These are phyloP conservation scores for Spinellus fusiger DNA, from an alignment of 192 early-diverging fungal genomes.

Conservation along the genomic window DNA sequence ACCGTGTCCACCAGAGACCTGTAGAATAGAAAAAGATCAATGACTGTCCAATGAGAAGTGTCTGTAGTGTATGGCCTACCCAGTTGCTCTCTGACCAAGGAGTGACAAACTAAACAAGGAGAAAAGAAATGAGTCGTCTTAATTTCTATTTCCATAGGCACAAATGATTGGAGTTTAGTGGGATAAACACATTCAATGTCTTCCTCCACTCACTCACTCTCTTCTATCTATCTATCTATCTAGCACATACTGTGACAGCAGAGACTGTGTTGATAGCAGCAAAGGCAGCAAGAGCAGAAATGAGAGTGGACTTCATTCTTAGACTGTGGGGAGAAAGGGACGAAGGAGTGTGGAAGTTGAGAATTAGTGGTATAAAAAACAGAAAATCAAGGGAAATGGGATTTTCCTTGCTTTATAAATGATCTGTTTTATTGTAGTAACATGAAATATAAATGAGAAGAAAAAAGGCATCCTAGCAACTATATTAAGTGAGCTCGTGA, in stretches of 20 bases:
- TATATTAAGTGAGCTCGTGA: not conserved
- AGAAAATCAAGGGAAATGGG: not conserved
- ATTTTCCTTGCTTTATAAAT: not conserved
- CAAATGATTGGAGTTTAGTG: not conserved
- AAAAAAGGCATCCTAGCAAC: not conserved
- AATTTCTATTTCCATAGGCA: not conserved
- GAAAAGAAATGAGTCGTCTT: not conserved
- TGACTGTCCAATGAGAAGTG: not conserved
- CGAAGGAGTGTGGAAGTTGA: not conserved
- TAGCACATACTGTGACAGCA: slow-evolving; percentile 14
- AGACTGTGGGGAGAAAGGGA: slow-evolving; percentile 5
- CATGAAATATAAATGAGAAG: not conserved
- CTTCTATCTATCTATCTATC: not conserved
- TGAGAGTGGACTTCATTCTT: slow-evolving; percentile 24
- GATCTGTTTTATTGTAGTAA: slow-evolving; percentile 1
- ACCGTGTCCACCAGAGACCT: slow-evolving; percentile 19
- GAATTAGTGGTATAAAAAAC: not conserved
- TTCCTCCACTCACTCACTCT: not conserved
- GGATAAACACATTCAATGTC: not conserved
- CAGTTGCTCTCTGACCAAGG: slow-evolving; percentile 28
- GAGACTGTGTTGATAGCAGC: slow-evolving; percentile 9
- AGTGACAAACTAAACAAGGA: slow-evolving; percentile 16
- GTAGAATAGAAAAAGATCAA: not conserved
- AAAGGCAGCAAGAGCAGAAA: slow-evolving; percentile 15
- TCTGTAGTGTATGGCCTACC: slow-evolving; percentile 12